Conservation (phyloP, 169 alveolate genomes). For the Cryptosporidium muris region DNA sequence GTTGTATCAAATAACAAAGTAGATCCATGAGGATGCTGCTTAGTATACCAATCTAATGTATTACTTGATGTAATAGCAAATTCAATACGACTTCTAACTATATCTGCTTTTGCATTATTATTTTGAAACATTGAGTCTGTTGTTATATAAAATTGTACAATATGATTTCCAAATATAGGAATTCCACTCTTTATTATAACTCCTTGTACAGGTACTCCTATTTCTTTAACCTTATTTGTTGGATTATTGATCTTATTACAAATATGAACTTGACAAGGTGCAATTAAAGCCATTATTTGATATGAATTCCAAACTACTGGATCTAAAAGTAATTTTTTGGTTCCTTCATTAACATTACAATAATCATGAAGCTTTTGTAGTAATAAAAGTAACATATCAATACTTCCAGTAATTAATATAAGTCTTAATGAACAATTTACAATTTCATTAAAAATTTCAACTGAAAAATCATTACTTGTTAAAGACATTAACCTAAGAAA, state of each 20-base stretch:
- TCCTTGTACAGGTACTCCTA: slow-evolving; percentile 15
- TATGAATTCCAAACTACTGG: slow-evolving; percentile 17
- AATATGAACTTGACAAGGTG: slow-evolving; percentile 6
- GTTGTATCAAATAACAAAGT: slow-evolving; percentile 12
- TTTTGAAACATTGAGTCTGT: slow-evolving; percentile 46
- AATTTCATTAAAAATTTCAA: no score
- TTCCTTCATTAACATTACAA: no score
- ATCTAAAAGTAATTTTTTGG: not conserved
- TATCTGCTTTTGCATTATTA: slow-evolving; percentile 17
- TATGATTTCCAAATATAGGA: slow-evolving; percentile 56
- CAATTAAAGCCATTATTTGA: slow-evolving; percentile 7
- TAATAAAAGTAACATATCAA: no score
- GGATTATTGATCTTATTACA: not conserved
- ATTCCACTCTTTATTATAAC: slow-evolving; percentile 1
- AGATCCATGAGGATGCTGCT: not conserved
- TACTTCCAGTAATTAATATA: no score
- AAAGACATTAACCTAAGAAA: no score
- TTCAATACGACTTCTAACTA: slow-evolving; percentile 49
- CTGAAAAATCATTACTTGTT: no score
- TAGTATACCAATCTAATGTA: not conserved
- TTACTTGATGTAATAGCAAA: not conserved
- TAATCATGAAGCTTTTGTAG: no score
- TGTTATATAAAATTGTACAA: slow-evolving; percentile 26
- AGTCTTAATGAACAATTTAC: no score
- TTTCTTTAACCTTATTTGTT: not conserved